Evolutionary conservation across 2,329 filamentous ascomycete genomes (phyloP).

Genomic region (Calonectria henricotiae): DNA sequence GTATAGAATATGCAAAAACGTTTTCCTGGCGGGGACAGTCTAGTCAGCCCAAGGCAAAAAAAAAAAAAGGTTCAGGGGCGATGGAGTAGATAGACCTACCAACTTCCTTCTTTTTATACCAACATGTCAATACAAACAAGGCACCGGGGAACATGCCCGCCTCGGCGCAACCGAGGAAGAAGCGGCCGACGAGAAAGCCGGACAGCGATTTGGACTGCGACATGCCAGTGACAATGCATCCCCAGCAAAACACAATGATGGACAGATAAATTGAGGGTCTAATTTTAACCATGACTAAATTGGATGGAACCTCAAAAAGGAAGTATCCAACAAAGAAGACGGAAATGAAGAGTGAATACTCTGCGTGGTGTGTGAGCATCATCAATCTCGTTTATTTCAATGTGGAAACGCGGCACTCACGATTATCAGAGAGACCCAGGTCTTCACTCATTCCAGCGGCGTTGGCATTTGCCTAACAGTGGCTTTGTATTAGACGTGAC

Average conservation of each 20-base stretch:
- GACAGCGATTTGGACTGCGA: constrained; percentile 33
- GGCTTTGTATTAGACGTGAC: not conserved
- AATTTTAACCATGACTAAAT: constrained; percentile 38
- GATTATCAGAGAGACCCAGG: constrained; percentile 34
- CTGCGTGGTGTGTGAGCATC: constrained; percentile 6
- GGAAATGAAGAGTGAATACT: constrained; percentile 41
- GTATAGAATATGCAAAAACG: constrained; percentile 72
- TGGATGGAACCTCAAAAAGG: constrained; percentile 39
- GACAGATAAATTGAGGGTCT: constrained; percentile 40
- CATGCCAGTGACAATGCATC: constrained; percentile 38
- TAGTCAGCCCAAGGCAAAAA: not conserved
- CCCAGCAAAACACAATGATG: constrained; percentile 38
- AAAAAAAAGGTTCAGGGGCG: not conserved
- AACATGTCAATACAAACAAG: constrained; percentile 39
- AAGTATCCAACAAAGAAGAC: constrained; percentile 42
- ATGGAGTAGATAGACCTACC: constrained; percentile 19
- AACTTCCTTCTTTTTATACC: constrained; percentile 43
- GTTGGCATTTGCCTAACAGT: constrained; percentile 40
- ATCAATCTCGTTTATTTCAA: not conserved
- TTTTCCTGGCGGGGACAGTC: constrained; percentile 62
- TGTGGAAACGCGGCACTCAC: constrained; percentile 7
- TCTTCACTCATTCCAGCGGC: constrained; percentile 40
- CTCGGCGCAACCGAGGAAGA: constrained; percentile 75
- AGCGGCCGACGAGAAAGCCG: constrained; percentile 59
- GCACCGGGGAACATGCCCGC: constrained; percentile 75